Evolutionary conservation across 306 rosid species (phyloP).

Genomic region (Rubus parviflorus): DNA sequence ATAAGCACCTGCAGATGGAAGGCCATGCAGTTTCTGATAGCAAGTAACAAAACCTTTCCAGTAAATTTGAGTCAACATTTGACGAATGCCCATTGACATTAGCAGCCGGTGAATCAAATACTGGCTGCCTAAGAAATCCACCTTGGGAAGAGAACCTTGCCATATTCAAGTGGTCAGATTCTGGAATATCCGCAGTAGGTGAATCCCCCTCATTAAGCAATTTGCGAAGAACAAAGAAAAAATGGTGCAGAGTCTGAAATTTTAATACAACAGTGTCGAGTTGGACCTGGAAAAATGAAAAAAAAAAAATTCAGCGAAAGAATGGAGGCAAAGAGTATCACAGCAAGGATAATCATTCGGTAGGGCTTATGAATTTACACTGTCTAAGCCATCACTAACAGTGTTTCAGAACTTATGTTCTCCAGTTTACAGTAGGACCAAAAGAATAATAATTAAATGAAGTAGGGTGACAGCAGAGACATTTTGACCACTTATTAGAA

Average conservation of each 20-base stretch:
- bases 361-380: background rate
- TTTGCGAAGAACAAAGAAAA: slow-evolving; percentile 86
- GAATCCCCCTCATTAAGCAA: slow-evolving; percentile 61
- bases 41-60: slow-evolving; percentile 46
- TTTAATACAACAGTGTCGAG: slow-evolving; percentile 63
- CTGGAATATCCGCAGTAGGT: slow-evolving; percentile 33
- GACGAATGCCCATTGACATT: slow-evolving; percentile 34
- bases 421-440: background rate
- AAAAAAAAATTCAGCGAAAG: slow-evolving; percentile 6
- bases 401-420: background rate
- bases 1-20: slow-evolving; percentile 62
- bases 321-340: slow-evolving; percentile 5
- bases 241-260: slow-evolving; percentile 78
- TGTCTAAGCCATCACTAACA: background rate
- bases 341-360: background rate
- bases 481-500: background rate
- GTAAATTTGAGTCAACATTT: slow-evolving; percentile 42
- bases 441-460: background rate
- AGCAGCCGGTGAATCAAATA: slow-evolving; percentile 43
- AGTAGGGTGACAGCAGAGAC: background rate
- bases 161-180: slow-evolving; percentile 30
- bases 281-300: slow-evolving; percentile 60
- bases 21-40: slow-evolving; percentile 84
- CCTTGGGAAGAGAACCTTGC: slow-evolving; percentile 68
- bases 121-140: slow-evolving; percentile 85